Percentiles rank a stretch among this genome's conserved stretches.
phyloP scores from a whole-genome alignment of 1,284 basidiomycete species.

The Phellopilus nigrolimitatus region DNA sequence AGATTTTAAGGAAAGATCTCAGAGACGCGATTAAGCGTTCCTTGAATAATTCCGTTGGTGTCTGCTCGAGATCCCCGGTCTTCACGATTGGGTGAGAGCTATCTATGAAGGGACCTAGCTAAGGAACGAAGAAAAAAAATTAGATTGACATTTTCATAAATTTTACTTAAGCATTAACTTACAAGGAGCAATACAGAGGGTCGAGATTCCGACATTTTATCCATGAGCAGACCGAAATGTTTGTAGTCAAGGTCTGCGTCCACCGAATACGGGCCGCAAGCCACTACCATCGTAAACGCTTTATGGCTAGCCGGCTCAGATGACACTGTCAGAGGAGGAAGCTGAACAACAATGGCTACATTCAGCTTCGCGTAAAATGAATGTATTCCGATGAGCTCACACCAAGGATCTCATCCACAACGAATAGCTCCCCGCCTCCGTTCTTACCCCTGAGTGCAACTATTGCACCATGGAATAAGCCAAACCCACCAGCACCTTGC shows the following conservation, averaged over 20 bases:
- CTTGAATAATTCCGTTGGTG: conserved; percentile 69
- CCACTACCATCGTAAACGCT: conserved; percentile 59
- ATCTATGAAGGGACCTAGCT: conserved; percentile 86
- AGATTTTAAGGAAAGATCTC: conserved; percentile 51
- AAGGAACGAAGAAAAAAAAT: conserved; percentile 4
- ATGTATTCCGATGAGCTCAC: conserved; percentile 49
- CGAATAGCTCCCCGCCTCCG: conserved; percentile 84
- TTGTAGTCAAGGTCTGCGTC: conserved; percentile 75
- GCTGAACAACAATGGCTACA: conserved; percentile 26
- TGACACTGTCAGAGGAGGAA: conserved; percentile 45
- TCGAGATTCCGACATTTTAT: conserved; percentile 50
- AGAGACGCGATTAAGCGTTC: conserved; percentile 61
- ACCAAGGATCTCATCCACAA: conserved; percentile 78
- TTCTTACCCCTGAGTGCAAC: conserved; percentile 88
- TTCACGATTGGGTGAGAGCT: conserved; percentile 68
- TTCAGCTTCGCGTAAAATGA: no score
- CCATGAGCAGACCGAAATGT: conserved; percentile 60
- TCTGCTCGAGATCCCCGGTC: conserved; percentile 61
- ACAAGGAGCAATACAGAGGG: conserved; percentile 83
- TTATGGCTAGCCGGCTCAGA: conserved; percentile 27
- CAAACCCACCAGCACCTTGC: conserved; percentile 61
- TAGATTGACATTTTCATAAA: no score
- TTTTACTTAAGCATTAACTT: no score
- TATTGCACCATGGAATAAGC: conserved; percentile 88
- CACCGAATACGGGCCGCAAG: conserved; percentile 78